Base-by-base conservation (phyloP, 2,329 filamentous ascomycete species). In the Rosellinia necatrix region DNA sequence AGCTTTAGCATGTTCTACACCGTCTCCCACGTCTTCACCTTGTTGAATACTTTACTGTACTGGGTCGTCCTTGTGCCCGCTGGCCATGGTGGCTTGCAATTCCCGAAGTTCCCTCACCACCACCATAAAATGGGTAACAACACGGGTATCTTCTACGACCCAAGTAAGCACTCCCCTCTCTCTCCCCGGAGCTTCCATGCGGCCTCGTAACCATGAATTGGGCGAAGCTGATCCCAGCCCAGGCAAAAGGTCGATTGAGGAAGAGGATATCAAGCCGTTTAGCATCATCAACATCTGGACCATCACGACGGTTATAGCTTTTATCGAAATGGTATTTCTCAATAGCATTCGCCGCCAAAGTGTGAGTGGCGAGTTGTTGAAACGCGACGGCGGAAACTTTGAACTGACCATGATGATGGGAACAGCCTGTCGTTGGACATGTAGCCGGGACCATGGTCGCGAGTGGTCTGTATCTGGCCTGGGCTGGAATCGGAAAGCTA, bases 291-390 rank as follows among this genome's bases (percentile, higher is more conserved):
- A 78, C 46, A 59, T 82, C 38, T 79, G 76, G 64, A 72, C 67
- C 7, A 67, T 78, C 52, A 74, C 75, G 2, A 74, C 78, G 3
- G 44, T 74, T 27, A 69, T 81, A 57, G 78, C 76, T 60, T 59
- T 75, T 7, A 53, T 76, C 27, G 81, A 83, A 70, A 74, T 78
- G 0, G 53, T 78, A 29, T 71, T 74, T 53, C 71, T 83, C 70
- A 83, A 83, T 68, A 82, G 78, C 65, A 80, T 82, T 70, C 78
- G 78, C 62, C 75, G 78, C 48, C 79, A 76, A 48, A 73, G 72
- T 43, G 80, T 82, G 66, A 66, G 77, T 68, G 10, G 21, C 19
- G 8, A 35, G 7, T 22, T 32, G 8, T 9, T 34, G 7, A 24
- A 46, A 29, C 19, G 17, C 6, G 7, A 29, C 5, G 6, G 15